A percentile compares a stretch with the other conserved stretches of the same genome.
Conservation (phyloP, 495 filamentous ascomycete species). For the Recurvomyces mirabilis region DNA sequence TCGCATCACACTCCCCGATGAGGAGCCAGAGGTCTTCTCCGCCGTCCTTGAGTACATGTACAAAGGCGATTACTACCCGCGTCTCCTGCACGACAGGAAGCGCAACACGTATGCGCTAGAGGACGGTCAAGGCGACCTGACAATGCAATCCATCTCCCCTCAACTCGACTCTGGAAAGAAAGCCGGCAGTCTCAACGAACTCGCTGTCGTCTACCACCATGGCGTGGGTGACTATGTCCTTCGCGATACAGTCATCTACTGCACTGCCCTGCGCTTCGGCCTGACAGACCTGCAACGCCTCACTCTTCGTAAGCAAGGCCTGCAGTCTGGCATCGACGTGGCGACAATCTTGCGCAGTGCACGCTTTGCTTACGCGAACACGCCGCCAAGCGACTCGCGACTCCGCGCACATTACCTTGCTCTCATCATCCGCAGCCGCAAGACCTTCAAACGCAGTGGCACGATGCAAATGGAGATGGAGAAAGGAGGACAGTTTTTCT, state of each 20-base stretch:
- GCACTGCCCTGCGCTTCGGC: constrained; percentile 72
- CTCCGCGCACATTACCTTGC: constrained; percentile 91
- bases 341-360: constrained; percentile 80
- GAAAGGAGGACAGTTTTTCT: constrained; percentile 77
- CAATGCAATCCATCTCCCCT: constrained; percentile 13
- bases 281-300: constrained; percentile 75
- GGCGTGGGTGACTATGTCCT: constrained; percentile 56
- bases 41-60: constrained; percentile 60
- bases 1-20: constrained; percentile 50
- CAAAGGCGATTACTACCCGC: constrained; percentile 57
- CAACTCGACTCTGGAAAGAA: constrained; percentile 7
- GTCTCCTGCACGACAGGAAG: constrained; percentile 33
- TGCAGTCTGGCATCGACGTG: constrained; percentile 75
- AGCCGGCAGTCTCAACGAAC: constrained; percentile 15
- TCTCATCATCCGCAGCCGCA: constrained; percentile 84
- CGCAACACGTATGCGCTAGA: constrained; percentile 33
- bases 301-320: constrained; percentile 78
- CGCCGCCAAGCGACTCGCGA: constrained; percentile 75
- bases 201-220: constrained; percentile 57
- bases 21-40: constrained; percentile 56
- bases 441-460: constrained; percentile 89
- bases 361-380: constrained; percentile 88
- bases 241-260: constrained; percentile 86
- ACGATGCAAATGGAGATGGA: constrained; percentile 98
- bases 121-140: constrained; percentile 19